A percentile compares a stretch with the other conserved stretches of the same genome.
These are phyloP conservation scores for Anacardium occidentale DNA, from an alignment of 345 rosid species.

Conservation along the genomic window DNA sequence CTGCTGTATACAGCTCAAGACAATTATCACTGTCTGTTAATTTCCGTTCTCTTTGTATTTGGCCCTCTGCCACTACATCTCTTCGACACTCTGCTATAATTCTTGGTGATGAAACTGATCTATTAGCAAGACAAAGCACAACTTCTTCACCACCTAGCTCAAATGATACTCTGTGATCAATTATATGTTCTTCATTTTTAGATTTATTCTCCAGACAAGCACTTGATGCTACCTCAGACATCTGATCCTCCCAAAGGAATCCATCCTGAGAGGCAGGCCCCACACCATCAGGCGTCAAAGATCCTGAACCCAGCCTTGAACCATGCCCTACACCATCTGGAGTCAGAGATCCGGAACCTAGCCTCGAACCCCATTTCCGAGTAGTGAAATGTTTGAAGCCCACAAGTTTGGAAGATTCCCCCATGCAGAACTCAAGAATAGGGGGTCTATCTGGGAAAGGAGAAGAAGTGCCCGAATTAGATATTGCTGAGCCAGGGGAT, in stretches of 20 bases:
- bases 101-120: slow-evolving; percentile 39
- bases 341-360: slow-evolving; percentile 80
- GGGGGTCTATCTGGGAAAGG: slow-evolving; percentile 76
- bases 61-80: slow-evolving; percentile 25
- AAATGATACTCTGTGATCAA: slow-evolving; percentile 80
- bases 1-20: slow-evolving; percentile 25
- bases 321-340: slow-evolving; percentile 63
- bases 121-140: slow-evolving; percentile 78
- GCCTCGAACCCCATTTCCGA: slow-evolving; percentile 83
- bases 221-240: slow-evolving; percentile 48
- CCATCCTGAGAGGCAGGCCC: slow-evolving; percentile 45
- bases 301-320: slow-evolving; percentile 59
- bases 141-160: slow-evolving; percentile 96
- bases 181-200: slow-evolving; percentile 36
- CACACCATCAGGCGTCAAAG: slow-evolving; percentile 68
- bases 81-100: slow-evolving; percentile 32
- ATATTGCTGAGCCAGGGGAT: slow-evolving; percentile 78
- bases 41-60: slow-evolving; percentile 21
- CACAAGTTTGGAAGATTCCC: slow-evolving; percentile 63
- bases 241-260: slow-evolving; percentile 37
- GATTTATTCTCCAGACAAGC: slow-evolving; percentile 47
- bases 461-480: slow-evolving; percentile 83
- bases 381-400: slow-evolving; percentile 67
- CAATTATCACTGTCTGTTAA: slow-evolving; percentile 16
- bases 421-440: slow-evolving; percentile 53